Percentiles rank a stretch among this genome's conserved stretches.
Evolutionary conservation across 768 basidiomycete genomes (phyloP).

Genomic region (Naematelia aurantialba): DNA sequence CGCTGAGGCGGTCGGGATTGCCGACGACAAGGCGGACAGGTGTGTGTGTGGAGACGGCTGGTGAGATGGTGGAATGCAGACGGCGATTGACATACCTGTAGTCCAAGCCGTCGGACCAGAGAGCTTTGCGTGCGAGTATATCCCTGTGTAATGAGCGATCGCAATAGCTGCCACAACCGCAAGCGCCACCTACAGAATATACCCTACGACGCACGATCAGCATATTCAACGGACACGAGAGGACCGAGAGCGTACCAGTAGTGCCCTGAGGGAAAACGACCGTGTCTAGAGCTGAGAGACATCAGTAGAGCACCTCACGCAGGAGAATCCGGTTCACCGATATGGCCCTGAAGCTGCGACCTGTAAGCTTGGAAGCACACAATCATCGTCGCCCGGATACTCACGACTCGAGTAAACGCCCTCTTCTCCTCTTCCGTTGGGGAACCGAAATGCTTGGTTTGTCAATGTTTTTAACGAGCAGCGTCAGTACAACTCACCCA

Average conservation of each 20-base stretch:
- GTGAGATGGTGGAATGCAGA: not conserved
- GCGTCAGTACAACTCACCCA: slow-evolving; percentile 56
- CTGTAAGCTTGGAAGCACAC: slow-evolving; percentile 5
- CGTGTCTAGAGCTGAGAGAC: slow-evolving; percentile 64
- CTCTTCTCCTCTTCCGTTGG: slow-evolving; percentile 78
- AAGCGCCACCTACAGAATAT: slow-evolving; percentile 15
- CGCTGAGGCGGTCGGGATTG: not conserved
- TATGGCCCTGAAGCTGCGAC: slow-evolving; percentile 44
- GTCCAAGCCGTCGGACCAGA: slow-evolving; percentile 48
- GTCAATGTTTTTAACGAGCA: not conserved
- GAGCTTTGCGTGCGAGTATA: slow-evolving; percentile 21
- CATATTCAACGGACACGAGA: not conserved
- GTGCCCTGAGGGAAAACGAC: slow-evolving; percentile 68
- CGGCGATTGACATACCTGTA: slow-evolving; percentile 43
- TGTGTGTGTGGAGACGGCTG: too few relatives aligned
- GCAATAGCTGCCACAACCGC: too few relatives aligned
- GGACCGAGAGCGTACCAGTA: slow-evolving; percentile 49
- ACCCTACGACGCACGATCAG: too few relatives aligned
- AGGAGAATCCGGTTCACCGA: slow-evolving; percentile 14
- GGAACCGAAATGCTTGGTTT: slow-evolving; percentile 72
- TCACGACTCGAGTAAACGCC: slow-evolving; percentile 76
- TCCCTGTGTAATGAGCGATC: slow-evolving; percentile 7
- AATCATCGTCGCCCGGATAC: slow-evolving; percentile 55
- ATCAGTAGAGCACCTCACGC: not conserved
- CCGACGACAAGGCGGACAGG: too few relatives aligned